phyloP scores from a whole-genome alignment of 2,329 filamentous ascomycete genomes.

The Venturia carpophila region DNA sequence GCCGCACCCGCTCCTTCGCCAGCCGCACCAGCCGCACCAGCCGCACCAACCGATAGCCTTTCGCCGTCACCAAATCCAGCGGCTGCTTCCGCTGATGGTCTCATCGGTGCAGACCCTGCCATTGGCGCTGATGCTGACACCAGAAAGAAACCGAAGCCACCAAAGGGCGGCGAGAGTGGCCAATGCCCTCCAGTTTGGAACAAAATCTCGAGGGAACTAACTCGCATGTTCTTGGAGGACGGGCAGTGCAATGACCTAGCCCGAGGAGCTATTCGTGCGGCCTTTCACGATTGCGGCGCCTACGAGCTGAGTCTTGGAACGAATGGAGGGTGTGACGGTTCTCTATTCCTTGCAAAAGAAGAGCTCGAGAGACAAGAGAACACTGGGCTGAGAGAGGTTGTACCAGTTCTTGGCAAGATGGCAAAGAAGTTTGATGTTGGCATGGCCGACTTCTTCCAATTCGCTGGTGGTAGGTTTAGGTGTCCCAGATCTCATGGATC shows the following conservation, averaged over 20 bases:
- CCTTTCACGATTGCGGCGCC: slow-evolving; percentile 31
- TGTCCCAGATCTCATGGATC: neutral
- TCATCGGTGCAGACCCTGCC: neutral
- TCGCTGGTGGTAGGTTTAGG: slow-evolving; percentile 31
- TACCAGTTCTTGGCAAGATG: slow-evolving; percentile 32
- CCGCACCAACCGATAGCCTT: neutral
- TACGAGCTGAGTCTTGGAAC: slow-evolving; percentile 11
- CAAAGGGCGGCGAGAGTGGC: neutral
- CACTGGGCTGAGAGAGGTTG: slow-evolving; percentile 39
- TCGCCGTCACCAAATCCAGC: neutral
- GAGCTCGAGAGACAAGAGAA: slow-evolving; percentile 36
- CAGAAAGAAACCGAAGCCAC: slow-evolving; percentile 3
- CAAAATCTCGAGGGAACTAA: slow-evolving; percentile 5
- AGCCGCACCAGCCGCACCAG: neutral
- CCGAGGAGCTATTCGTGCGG: slow-evolving; percentile 30
- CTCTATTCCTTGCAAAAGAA: slow-evolving; percentile 31
- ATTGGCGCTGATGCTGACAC: neutral
- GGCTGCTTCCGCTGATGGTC: neutral
- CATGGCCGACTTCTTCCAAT: slow-evolving; percentile 49
- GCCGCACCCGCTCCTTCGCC: neutral
- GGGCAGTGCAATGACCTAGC: slow-evolving; percentile 20
- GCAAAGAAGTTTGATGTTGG: slow-evolving; percentile 38
- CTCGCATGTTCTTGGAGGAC: slow-evolving; percentile 1
- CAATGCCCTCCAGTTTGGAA: slow-evolving; percentile 14
- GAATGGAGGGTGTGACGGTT: slow-evolving; percentile 34